These are phyloP conservation scores for Hygrocybe coccinea DNA, from an alignment of 768 basidiomycete species.

Conservation along the genomic window DNA sequence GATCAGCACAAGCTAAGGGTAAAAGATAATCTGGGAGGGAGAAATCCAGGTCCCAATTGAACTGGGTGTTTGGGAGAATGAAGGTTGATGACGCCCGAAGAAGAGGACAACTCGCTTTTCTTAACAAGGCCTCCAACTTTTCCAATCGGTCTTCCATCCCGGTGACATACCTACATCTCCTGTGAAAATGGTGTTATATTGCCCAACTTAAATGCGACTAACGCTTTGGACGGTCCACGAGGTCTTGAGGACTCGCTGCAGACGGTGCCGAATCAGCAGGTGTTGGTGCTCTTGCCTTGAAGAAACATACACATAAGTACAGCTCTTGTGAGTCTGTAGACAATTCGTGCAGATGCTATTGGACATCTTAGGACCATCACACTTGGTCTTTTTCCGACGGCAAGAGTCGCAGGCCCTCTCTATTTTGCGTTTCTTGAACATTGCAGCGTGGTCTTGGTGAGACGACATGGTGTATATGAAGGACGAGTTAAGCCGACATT, in stretches of 20 bases:
- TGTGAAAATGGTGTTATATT: not conserved
- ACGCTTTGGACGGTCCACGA: slow-evolving; percentile 66
- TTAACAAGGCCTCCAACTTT: slow-evolving; percentile 49
- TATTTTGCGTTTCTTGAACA: slow-evolving; percentile 40
- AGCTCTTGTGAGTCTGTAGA: slow-evolving; percentile 42
- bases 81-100: too few relatives aligned
- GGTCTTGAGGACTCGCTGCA: slow-evolving; percentile 59
- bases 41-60: too few relatives aligned
- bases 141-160: slow-evolving; percentile 57
- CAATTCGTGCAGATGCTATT: slow-evolving; percentile 58
- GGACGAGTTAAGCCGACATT: not conserved
- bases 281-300: not conserved
- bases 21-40: not conserved
- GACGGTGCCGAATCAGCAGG: not conserved
- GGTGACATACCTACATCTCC: slow-evolving; percentile 45
- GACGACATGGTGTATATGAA: not conserved
- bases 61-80: not conserved
- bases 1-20: not conserved
- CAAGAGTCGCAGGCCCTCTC: slow-evolving; percentile 60
- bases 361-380: slow-evolving; percentile 51
- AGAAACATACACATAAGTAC: slow-evolving; percentile 54
- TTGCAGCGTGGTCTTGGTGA: not conserved
- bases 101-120: slow-evolving; percentile 36
- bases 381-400: slow-evolving; percentile 54
- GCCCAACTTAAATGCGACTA: slow-evolving; percentile 24